phyloP scores from a whole-genome alignment of 2,329 filamentous ascomycete species.

The Albifimbria verrucaria region DNA sequence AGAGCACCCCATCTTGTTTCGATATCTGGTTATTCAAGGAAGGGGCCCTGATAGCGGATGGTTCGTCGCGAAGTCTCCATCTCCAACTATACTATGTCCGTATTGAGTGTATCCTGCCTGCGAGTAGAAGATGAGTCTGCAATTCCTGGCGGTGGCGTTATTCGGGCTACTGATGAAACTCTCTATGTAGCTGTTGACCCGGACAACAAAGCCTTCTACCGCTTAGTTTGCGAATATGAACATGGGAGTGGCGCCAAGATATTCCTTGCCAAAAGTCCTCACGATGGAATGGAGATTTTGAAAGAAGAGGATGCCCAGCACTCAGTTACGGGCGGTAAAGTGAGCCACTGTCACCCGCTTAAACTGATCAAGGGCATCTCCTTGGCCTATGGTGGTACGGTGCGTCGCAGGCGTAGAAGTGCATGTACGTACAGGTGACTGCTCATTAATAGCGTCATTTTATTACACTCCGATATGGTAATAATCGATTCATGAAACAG shows the following conservation, averaged over 20 bases:
- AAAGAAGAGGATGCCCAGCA: background rate
- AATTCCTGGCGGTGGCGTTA: constrained; percentile 13
- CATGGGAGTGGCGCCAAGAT: constrained; percentile 16
- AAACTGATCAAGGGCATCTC: constrained; percentile 1
- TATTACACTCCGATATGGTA: too few relatives aligned
- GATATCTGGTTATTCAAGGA: constrained; percentile 17
- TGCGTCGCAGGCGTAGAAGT: too few relatives aligned
- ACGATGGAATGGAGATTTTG: background rate
- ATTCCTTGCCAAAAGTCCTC: constrained; percentile 17
- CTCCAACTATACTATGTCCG: constrained; percentile 28
- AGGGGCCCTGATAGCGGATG: constrained; percentile 18
- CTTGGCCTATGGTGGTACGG: too few relatives aligned
- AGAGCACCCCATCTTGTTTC: constrained; percentile 15
- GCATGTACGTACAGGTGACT: too few relatives aligned
- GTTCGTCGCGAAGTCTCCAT: constrained; percentile 22
- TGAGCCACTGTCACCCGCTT: background rate
- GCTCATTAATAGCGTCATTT: too few relatives aligned
- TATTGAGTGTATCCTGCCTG: constrained; percentile 25
- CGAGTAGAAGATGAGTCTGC: constrained; percentile 15
- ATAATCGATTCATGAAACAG: too few relatives aligned
- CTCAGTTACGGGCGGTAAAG: background rate
- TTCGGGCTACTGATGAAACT: constrained; percentile 8
- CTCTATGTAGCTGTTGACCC: constrained; percentile 17
- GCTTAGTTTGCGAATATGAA: constrained; percentile 24
- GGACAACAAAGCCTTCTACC: constrained; percentile 20